Conservation (phyloP, 1,139 yeast genomes). For the Keqinozyma sinolaborantium region DNA sequence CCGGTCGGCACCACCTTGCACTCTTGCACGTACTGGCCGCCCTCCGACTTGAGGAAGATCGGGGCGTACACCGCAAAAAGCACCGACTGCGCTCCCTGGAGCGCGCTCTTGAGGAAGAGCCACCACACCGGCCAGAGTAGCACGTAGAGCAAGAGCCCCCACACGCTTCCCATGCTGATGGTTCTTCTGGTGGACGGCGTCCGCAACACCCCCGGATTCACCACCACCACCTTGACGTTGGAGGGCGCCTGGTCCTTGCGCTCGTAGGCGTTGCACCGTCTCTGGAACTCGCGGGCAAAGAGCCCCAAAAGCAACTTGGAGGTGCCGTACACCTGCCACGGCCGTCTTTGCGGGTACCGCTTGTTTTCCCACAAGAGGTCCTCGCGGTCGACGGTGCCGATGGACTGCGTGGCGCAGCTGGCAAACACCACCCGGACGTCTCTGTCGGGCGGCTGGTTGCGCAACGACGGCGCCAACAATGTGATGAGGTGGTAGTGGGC, state of each 20-base stretch:
- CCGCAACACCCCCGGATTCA: slow-evolving; percentile 91
- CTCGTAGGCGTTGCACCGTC: slow-evolving; percentile 50
- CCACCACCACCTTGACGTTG: slow-evolving; percentile 69
- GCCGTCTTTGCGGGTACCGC: slow-evolving; percentile 56
- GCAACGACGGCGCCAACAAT: slow-evolving; percentile 72
- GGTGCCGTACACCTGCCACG: slow-evolving; percentile 79
- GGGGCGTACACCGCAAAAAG: slow-evolving; percentile 74
- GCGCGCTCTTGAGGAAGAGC: slow-evolving; percentile 69
- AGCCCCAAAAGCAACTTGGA: slow-evolving; percentile 74
- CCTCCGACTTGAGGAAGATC: slow-evolving; percentile 51
- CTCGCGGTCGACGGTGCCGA: slow-evolving; percentile 60
- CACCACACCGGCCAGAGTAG: slow-evolving; percentile 79
- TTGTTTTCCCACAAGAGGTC: slow-evolving; percentile 68
- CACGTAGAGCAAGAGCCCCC: slow-evolving; percentile 67
- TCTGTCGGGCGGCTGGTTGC: slow-evolving; percentile 90
- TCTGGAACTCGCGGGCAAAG: slow-evolving; percentile 74
- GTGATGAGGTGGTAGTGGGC: slow-evolving; percentile 80
- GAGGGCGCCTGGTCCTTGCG: slow-evolving; percentile 66
- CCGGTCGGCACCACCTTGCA: slow-evolving; percentile 60
- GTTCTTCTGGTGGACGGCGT: slow-evolving; percentile 82
- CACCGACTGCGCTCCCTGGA: slow-evolving; percentile 77
- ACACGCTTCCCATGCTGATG: slow-evolving; percentile 69
- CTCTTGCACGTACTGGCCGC: slow-evolving; percentile 72
- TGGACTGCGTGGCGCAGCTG: slow-evolving; percentile 71
- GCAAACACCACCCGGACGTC: slow-evolving; percentile 80